Conservation (phyloP, 805 yeast genomes). For the Metschnikowia hibisci region DNA sequence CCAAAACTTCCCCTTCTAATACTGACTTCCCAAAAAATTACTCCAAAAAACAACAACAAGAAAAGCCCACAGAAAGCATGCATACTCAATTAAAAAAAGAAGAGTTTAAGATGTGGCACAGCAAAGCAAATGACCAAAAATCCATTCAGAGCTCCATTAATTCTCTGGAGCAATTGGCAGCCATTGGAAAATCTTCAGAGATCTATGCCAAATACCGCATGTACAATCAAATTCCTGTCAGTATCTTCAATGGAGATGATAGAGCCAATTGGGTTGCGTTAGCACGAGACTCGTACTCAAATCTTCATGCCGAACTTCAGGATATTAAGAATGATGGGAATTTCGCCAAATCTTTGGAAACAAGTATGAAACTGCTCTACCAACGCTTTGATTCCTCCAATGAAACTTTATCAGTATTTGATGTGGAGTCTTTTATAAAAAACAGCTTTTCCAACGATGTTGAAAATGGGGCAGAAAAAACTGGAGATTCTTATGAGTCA, state of each 20-base stretch:
- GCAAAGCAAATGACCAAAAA: not conserved
- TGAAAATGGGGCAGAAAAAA: not conserved
- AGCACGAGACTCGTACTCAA: constrained; percentile 25
- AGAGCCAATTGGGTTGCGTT: constrained; percentile 24
- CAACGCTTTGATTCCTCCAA: constrained; percentile 6
- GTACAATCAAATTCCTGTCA: constrained; percentile 14
- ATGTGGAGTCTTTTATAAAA: constrained; percentile 6
- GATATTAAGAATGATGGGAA: constrained; percentile 19
- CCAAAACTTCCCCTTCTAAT: too few species aligned
- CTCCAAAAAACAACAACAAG: too few species aligned
- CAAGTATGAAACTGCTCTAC: constrained; percentile 2
- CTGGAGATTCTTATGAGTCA: constrained; percentile 16
- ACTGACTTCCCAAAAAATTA: too few species aligned
- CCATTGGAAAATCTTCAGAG: constrained; percentile 1
- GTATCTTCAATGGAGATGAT: constrained; percentile 19
- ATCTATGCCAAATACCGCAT: constrained; percentile 12
- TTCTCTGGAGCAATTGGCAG: not conserved
- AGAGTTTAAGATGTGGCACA: not conserved
- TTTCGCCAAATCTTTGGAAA: constrained; percentile 1
- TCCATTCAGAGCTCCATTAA: not conserved
- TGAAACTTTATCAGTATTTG: constrained; percentile 9
- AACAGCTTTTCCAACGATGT: constrained; percentile 1
- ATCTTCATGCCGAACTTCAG: constrained; percentile 20
- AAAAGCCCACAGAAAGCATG: not conserved
- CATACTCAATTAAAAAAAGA: not conserved